Evolutionary conservation across 345 rosid genomes (phyloP), one percentile per base, ranked within the genome.

Genomic region (Bruguiera gymnorhiza): DNA sequence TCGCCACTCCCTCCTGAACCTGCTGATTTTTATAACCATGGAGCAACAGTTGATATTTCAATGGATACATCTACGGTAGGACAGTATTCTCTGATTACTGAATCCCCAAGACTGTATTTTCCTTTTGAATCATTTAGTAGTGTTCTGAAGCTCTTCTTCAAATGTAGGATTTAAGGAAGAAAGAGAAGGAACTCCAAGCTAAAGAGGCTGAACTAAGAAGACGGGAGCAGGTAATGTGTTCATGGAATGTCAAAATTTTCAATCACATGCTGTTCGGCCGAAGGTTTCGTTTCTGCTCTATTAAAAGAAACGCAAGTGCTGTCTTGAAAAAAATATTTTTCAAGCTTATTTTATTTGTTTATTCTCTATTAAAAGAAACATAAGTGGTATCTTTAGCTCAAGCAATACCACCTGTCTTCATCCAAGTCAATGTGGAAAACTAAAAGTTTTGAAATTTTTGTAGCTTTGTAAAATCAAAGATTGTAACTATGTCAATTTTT

Each of bases 1-100:
- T 77, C 81, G 23, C 81, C 80, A n/a, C 80, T 77, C 23, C 76
- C 80, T 37, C 80, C 76, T 26, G 80, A 77, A 54, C 80, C 81
- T 52, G 77, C 63, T 27, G 81, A 55, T 60, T 77, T 77, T 64
- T 77, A 77, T 54, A 54, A 68, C 52, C 73, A 69, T 55, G 77
- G 70, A 39, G 70, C 77, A 39, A 77, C 74, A 5, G 76, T 77
- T 60, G 81, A 77, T 67, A 77, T 77, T 60, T 77, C 77, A 4
- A 77, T 77, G 21, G 81, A 73, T 77, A 37, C 77, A 53, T 23
- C 81, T 30, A 51, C 67, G 62, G 81, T 77, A 77, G 36, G 62
- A 23, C 10, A 59, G 36, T 48, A 3, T 52, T 32, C n/a, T 58
- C 13, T 32, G 23, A 21, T 62, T 64, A 63, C 36, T 67, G 63